Conservation (phyloP, 768 basidiomycete species). For the Amyloporia xantha region DNA sequence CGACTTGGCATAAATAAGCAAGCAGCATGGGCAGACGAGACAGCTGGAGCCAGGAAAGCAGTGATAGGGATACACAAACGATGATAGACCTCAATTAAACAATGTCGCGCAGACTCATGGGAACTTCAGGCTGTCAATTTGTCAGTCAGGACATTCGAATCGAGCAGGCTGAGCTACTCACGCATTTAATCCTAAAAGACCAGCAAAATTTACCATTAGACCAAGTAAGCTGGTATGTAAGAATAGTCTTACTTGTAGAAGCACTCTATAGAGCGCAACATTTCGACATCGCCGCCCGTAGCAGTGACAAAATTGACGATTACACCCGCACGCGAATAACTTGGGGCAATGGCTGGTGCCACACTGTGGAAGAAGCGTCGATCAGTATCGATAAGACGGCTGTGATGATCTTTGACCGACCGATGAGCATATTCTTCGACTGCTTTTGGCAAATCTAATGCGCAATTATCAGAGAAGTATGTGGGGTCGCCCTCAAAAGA, state of each 20-base stretch:
- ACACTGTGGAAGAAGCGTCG: slow-evolving; percentile 43
- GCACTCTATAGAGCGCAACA: slow-evolving; percentile 97
- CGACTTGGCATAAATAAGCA: slow-evolving; percentile 41
- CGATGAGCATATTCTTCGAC: slow-evolving; percentile 98
- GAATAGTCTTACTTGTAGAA: slow-evolving; percentile 77
- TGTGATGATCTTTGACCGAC: no score
- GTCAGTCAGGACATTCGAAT: slow-evolving; percentile 13
- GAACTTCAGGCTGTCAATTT: slow-evolving; percentile 73
- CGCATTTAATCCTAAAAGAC: slow-evolving; percentile 59
- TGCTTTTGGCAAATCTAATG: slow-evolving; percentile 87
- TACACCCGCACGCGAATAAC: slow-evolving; percentile 81
- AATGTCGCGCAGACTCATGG: slow-evolving; percentile 84
- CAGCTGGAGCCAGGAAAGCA: slow-evolving; percentile 28
- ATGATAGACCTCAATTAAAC: slow-evolving; percentile 47
- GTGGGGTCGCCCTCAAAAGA: no score
- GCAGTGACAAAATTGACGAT: slow-evolving; percentile 97
- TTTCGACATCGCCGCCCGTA: slow-evolving; percentile 96
- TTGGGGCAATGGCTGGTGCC: slow-evolving; percentile 81
- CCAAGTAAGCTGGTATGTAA: neutral
- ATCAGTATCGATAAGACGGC: no score
- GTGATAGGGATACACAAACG: slow-evolving; percentile 78
- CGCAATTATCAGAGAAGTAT: no score
- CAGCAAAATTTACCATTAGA: slow-evolving; percentile 5
- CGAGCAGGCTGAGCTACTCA: no score
- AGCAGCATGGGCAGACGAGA: slow-evolving; percentile 25